These are phyloP conservation scores for Microdochium trichocladiopsis DNA, from an alignment of 2,329 filamentous ascomycete genomes.

Conservation along the genomic window DNA sequence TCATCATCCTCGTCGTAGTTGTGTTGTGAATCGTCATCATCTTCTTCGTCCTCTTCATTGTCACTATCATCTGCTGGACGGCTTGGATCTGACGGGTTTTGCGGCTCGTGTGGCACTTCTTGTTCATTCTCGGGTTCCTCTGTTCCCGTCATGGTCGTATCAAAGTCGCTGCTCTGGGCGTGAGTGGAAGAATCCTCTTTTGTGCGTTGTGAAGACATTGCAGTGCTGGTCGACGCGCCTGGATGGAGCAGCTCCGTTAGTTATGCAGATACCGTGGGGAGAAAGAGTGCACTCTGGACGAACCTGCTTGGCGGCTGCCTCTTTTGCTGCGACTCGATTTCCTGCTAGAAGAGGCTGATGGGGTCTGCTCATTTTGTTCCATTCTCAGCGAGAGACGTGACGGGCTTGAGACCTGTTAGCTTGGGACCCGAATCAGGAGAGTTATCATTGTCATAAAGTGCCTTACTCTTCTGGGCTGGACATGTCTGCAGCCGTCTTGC, in stretches of 20 bases:
- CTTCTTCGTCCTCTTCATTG: conserved; percentile 40
- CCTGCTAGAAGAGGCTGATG: conserved; percentile 60
- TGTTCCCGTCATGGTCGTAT: conserved; percentile 65
- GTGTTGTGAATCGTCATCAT: conserved; percentile 45
- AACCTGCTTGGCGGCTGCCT: neutral
- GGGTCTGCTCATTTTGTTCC: conserved; percentile 6
- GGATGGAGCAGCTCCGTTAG: conserved; percentile 5
- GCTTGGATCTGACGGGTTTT: conserved; percentile 31
- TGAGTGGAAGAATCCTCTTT: conserved; percentile 44
- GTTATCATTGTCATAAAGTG: conserved; percentile 1
- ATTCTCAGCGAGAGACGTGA: neutral
- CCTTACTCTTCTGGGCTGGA: conserved; percentile 61
- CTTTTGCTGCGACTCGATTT: conserved; percentile 60
- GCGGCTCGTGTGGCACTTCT: conserved; percentile 32
- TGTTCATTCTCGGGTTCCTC: conserved; percentile 44
- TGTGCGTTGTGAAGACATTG: conserved; percentile 34
- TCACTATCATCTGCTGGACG: conserved; percentile 27
- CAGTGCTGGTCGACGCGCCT: conserved; percentile 28
- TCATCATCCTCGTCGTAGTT: conserved; percentile 56
- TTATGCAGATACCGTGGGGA: neutral
- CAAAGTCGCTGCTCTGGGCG: conserved; percentile 41
- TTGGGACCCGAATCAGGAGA: conserved; percentile 2
- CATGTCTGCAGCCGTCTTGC: conserved; percentile 59
- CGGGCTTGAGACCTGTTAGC: conserved; percentile 11
- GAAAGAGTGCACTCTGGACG: too few relatives aligned